These are phyloP conservation scores for Xylariaceae sp. DNA, from an alignment of 2,329 filamentous ascomycete genomes.

Conservation along the genomic window DNA sequence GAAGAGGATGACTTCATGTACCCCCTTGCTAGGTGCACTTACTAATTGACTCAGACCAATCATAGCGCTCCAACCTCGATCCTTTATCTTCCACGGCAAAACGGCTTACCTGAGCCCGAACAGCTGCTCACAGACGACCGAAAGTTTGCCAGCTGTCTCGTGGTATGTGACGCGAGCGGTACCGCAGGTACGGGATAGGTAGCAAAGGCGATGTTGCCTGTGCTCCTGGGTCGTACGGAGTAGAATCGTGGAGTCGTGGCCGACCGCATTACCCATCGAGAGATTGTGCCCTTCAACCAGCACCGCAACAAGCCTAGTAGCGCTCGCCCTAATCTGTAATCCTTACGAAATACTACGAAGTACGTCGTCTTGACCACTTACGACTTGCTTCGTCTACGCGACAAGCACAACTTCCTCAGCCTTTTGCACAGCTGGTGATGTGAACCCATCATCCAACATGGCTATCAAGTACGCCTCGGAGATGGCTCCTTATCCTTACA, in stretches of 20 bases:
- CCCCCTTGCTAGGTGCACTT: too few species aligned
- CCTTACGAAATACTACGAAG: neutral
- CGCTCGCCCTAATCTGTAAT: neutral
- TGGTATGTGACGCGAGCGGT: too few species aligned
- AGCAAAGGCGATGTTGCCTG: too few species aligned
- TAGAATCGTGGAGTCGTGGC: constrained; percentile 24
- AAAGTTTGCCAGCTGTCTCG: too few species aligned
- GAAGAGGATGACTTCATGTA: too few species aligned
- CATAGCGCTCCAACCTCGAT: too few species aligned
- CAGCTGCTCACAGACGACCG: too few species aligned
- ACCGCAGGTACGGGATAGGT: too few species aligned
- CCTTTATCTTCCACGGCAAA: too few species aligned
- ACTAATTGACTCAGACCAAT: too few species aligned
- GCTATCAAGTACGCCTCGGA: constrained; percentile 44
- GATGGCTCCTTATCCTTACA: constrained; percentile 5
- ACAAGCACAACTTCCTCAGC: constrained; percentile 1
- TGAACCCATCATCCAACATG: constrained; percentile 36
- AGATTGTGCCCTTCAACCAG: constrained; percentile 23
- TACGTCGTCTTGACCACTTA: neutral
- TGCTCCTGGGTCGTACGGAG: too few species aligned
- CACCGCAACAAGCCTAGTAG: neutral
- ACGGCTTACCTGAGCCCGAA: too few species aligned
- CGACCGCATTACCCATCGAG: constrained; percentile 27
- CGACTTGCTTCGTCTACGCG: neutral
- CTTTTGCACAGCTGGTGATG: constrained; percentile 25